Evolutionary conservation across 352 stramenopile genomes (phyloP), one percentile per base, ranked within the genome.

Genomic region (Globisporangium abappressorium): DNA sequence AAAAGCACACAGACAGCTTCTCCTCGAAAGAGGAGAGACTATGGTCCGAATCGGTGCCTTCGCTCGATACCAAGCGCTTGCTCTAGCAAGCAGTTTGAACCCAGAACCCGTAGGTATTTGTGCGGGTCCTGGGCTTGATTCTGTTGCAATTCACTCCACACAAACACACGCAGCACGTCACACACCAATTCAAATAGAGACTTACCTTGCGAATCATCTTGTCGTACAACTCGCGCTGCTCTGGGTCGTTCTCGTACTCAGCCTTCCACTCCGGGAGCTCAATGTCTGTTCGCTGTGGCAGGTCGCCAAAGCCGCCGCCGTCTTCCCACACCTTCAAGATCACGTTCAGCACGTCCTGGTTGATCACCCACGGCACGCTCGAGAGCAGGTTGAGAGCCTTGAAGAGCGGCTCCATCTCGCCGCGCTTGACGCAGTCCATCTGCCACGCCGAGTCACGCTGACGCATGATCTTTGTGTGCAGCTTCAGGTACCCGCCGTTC

Each of bases 61-160:
- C 43, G 43, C 43, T 8, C 43, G 18, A 51, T 24, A 24, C 43
- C 43, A 51, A 51, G 43, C 43, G 43, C 43, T 51, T 51, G 43
- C 43, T 51, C 43, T 51, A 51, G 43, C 43, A 51, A 51, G 43
- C 43, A 51, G 43, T 51, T 51, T 51, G 43, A 51, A 51, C 43
- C 43, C 43, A 51, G 43, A 51, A 51, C 18, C 43, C 43, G 43
- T 51, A 51, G 43, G 3, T 12, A 24, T 51, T 51, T 51, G 43
- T 24, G 18, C 43, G 18, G 43, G 43, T 51, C 43, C 43, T 51
- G 43, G 43, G 43, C 43, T 51, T 51, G 43, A 51, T 51, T 51
- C 43, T 51, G 43, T 51, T 51, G 43, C 43, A 51, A 51, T 12
- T 18, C 43, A 51, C 18, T 51, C 18, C 43, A 51, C 12, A 51